Conservation (phyloP, 306 rosid genomes). For the Medicago ruthenica region DNA sequence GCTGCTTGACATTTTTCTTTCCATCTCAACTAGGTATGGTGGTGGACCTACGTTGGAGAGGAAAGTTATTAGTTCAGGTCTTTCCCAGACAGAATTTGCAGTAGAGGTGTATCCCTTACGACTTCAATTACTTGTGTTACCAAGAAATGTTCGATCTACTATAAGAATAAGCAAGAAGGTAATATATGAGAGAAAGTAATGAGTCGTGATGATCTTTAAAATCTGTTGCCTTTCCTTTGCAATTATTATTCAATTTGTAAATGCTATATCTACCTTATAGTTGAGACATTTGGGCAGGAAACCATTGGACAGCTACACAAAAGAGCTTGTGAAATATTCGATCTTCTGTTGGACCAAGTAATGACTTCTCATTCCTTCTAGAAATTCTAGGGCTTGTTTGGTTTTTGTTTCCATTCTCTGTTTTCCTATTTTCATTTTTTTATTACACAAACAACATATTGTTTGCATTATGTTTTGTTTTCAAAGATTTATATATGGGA, state of each 20-base stretch:
- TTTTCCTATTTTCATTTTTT: neutral
- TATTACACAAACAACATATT: neutral
- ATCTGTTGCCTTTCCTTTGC: conserved; percentile 32
- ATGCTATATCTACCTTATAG: conserved; percentile 42
- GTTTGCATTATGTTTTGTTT: conserved; percentile 8
- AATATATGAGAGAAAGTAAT: conserved; percentile 43
- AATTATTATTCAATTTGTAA: conserved; percentile 30
- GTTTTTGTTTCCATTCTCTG: conserved; percentile 17
- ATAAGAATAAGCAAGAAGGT: conserved; percentile 99
- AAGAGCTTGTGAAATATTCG: conserved; percentile 88
- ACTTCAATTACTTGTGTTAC: conserved; percentile 82
- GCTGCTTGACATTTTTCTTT: conserved; percentile 8
- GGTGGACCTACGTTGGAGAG: conserved; percentile 92
- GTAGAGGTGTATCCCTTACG: conserved; percentile 98
- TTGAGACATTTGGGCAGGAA: conserved; percentile 72
- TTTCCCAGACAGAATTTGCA: conserved; percentile 83
- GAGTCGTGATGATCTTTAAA: conserved; percentile 40
- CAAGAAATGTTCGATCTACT: conserved; percentile 72
- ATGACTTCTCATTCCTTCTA: conserved; percentile 45
- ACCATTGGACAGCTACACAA: conserved; percentile 90
- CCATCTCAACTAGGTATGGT: conserved; percentile 72
- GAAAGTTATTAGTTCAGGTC: conserved; percentile 87
- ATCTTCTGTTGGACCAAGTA: conserved; percentile 87
- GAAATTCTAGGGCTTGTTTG: conserved; percentile 15
- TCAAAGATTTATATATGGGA: neutral